Conservation (phyloP, 2,329 filamentous ascomycete genomes). For the Botrytis tulipae region DNA sequence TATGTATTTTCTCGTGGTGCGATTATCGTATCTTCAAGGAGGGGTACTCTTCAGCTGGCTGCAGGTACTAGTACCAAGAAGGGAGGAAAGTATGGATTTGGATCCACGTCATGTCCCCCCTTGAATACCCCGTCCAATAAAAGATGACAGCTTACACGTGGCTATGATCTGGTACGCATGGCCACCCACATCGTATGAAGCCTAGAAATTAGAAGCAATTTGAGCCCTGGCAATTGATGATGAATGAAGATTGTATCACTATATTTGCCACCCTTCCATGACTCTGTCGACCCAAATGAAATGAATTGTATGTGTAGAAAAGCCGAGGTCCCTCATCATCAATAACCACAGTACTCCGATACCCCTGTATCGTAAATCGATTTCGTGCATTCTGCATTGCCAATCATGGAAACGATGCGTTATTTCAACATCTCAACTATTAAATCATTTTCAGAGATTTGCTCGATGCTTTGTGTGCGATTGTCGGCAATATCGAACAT, state of each 20-base stretch:
- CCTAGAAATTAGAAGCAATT: not conserved
- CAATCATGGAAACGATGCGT: not conserved
- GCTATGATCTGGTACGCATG: not conserved
- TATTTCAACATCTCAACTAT: too few relatives aligned
- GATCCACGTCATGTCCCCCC: too few relatives aligned
- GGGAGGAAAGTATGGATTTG: not conserved
- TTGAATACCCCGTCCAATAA: not conserved
- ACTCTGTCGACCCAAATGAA: not conserved
- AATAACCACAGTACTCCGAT: not conserved
- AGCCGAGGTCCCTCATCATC: not conserved
- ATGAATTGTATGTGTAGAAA: not conserved
- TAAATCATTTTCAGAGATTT: too few relatives aligned
- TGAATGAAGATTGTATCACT: not conserved
- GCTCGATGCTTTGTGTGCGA: not conserved
- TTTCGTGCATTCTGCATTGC: not conserved
- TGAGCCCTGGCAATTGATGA: too few relatives aligned
- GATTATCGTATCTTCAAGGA: not conserved
- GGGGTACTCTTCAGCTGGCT: not conserved
- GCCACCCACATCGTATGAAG: not conserved
- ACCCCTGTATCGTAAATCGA: not conserved
- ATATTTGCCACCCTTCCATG: not conserved
- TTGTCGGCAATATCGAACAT: not conserved
- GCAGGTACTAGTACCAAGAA: slow-evolving; percentile 1
- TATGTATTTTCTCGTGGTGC: not conserved
- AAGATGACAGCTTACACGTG: not conserved